Evolutionary conservation across 129 eudicot genomes (phyloP), one percentile per base, ranked within the genome.

Genomic region (Chrysanthemum seticuspe): DNA sequence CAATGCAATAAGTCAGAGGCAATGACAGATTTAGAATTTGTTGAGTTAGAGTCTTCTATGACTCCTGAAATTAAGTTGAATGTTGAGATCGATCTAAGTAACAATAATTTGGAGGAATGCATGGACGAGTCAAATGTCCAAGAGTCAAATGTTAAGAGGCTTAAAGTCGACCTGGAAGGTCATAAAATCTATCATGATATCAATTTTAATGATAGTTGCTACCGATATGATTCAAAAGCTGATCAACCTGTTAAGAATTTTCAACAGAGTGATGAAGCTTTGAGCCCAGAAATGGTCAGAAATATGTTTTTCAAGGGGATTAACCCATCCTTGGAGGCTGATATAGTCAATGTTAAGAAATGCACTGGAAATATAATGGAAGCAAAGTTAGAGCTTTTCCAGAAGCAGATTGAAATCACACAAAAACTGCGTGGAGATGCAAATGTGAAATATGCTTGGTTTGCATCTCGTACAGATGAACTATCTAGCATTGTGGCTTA

Each of bases 401-500:
- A 76, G 76, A 83, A 85, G 82, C 94, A 88, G 74, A 76, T 69
- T 72, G 88, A 88, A 76, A 85, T 88, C 29, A 85, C 84, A 0
- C 67, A 85, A 73, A 88, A 72, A 58, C 67, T 44, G 48, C 89
- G 93, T 27, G 86, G 89, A 23, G 64, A 77, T 70, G 75, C 93
- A 34, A 87, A 87, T 75, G 80, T 87, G 73, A 60, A 72, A 13
- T 85, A 85, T 80, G 93, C 79, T 23, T 87, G 93, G 93, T 77
- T 82, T 55, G 67, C 76, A 3, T 77, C 82, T 77, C 31, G 77
- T 6, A 85, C 66, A 65, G 78, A 75, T 73, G 82, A 76, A 29
- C 7, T 76, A 5, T 65, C 81, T 58, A 72, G 81, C 62, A 76
- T 72, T 44, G 63, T 74, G 81, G 63, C 61, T 12, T 77, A 81